Evolutionary conservation across 176 grass and related monocot genomes (phyloP).

Genomic region (Ampelocalamus luodianensis): DNA sequence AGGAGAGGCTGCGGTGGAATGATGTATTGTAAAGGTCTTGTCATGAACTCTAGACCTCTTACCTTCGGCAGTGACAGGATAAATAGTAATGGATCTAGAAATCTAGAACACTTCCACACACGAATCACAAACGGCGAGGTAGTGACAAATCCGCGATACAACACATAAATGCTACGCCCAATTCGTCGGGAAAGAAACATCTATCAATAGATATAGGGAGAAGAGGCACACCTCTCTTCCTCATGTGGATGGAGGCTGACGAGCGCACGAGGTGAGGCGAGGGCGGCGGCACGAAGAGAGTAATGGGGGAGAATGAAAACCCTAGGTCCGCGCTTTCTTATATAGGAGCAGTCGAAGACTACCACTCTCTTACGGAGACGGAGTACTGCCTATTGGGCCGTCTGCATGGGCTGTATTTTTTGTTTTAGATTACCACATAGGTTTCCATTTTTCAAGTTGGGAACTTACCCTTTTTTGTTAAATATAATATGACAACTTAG

Average conservation of each 20-base stretch:
- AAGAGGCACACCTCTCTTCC: conserved; percentile 4
- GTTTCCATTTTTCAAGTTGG: background rate
- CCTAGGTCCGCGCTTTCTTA: conserved; percentile 2
- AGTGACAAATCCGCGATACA: background rate
- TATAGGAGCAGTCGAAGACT: background rate
- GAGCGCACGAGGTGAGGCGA: background rate
- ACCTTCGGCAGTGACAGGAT: no score
- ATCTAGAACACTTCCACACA: background rate
- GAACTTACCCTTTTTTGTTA: background rate
- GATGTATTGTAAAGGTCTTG: no score
- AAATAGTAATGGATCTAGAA: background rate
- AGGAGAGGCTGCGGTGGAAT: no score
- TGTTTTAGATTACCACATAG: background rate
- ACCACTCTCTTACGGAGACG: background rate
- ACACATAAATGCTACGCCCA: background rate
- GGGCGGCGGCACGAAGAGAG: conserved; percentile 19
- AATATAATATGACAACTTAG: background rate
- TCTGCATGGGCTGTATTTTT: background rate
- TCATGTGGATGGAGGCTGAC: background rate
- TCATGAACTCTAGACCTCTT: no score
- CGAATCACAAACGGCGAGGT: background rate
- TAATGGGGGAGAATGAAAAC: conserved; percentile 3
- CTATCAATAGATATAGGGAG: background rate
- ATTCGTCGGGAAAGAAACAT: no score
- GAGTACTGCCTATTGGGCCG: background rate